These are phyloP conservation scores for Tolypocladium capitatum DNA, from an alignment of 2,329 filamentous ascomycete genomes.

Conservation along the genomic window DNA sequence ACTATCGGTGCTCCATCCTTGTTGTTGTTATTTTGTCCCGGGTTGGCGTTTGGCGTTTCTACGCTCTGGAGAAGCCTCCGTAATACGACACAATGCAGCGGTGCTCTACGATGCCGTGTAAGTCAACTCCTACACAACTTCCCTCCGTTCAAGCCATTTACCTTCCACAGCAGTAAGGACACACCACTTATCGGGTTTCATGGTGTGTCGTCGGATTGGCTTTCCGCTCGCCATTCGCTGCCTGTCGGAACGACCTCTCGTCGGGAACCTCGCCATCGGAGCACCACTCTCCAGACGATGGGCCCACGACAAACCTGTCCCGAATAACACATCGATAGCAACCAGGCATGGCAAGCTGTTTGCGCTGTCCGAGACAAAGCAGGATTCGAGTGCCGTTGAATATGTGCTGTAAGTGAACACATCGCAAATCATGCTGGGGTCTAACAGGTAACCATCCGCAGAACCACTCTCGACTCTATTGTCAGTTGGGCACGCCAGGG, in stretches of 20 bases:
- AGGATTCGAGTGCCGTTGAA: neutral
- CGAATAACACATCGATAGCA: neutral
- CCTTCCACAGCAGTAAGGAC: neutral
- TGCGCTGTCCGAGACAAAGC: neutral
- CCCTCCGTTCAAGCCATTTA: neutral
- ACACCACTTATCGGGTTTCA: neutral
- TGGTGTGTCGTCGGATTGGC: neutral
- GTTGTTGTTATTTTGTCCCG: no score
- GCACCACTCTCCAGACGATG: neutral
- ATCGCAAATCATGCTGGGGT: neutral
- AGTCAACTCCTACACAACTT: neutral
- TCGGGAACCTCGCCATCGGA: neutral
- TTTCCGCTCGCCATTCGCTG: neutral
- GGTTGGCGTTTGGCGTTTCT: neutral
- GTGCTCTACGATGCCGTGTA: neutral
- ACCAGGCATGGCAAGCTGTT: neutral
- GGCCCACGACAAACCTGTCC: no score
- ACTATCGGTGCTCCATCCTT: no score
- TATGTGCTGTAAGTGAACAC: neutral
- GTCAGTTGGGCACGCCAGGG: conserved; percentile 75
- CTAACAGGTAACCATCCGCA: conserved; percentile 16
- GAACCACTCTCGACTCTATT: conserved; percentile 64
- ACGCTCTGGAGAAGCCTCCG: neutral
- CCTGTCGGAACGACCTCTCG: neutral
- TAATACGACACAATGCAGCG: neutral